Evolutionary conservation across 208 protist species (phyloP), one percentile per base, ranked within the genome.

Genomic region (Trypanosoma congolense): DNA sequence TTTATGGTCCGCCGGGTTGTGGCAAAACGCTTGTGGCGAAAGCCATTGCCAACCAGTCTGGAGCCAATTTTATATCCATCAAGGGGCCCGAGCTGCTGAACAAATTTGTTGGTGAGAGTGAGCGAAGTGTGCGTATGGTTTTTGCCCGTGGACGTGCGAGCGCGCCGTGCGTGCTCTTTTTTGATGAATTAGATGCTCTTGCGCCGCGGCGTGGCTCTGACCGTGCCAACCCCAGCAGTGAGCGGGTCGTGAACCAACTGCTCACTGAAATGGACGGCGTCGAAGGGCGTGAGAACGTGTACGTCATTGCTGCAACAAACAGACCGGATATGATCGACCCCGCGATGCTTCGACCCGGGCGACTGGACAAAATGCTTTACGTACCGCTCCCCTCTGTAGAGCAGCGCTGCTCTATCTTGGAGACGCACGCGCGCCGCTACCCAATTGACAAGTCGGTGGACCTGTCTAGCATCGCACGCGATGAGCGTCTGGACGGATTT

Each of bases 191-290:
- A n/a, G 98, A 99, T 73, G 92, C 97, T 0, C 76, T 99, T 9
- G 95, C 88, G 5, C 97, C 96, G 18, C 78, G 88, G 21, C 84
- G 97, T 48, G 92, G 87, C 29, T 92, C 67, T 2, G 89, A 96
- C 59, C 66, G 80, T 36, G 87, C 87, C 24, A 97, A 91, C 56
- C 60, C 81, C 25, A 95, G 80, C 59, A 92, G 90, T 35, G 96
- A 99, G 64, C 75, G 98, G 9, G 93, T 99, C 16, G 98, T 99
- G 5, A 99, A 99, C 73, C 96, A 99, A 70, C 80, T 99, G 5
- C 83, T 99, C 0, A 99, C 98, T 2, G 98, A 99, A 73, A 86
- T 99, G 83, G 98, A 99, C 77, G 98, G 98, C n/a, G 65, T 99
- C 1, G 96, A 99, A 35, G 83, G 80, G 0, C 77, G 96, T 10